Evolutionary conservation across 768 basidiomycete genomes (phyloP).

Genomic region (Fistulinella prunicolor): DNA sequence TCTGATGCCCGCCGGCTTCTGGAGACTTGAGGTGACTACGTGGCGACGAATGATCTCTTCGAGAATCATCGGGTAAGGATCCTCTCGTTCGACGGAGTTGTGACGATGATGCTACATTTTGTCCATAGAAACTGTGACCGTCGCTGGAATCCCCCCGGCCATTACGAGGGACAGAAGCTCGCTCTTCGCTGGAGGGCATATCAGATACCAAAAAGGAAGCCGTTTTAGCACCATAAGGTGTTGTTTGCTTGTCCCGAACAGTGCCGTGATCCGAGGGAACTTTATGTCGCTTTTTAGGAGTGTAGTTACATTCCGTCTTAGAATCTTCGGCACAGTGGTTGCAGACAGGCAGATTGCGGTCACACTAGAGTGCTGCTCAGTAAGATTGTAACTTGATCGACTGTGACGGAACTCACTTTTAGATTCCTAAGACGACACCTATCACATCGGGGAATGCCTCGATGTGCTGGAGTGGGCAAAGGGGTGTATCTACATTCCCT

Average conservation of each 20-base stretch:
- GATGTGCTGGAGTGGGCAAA: slow-evolving; percentile 69
- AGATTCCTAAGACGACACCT: slow-evolving; percentile 64
- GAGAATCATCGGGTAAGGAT: slow-evolving; percentile 23
- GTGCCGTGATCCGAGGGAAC: slow-evolving; percentile 43
- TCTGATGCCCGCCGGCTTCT: slow-evolving; percentile 21
- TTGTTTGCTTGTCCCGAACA: slow-evolving; percentile 35
- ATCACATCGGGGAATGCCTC: slow-evolving; percentile 73
- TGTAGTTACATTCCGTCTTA: slow-evolving; percentile 64
- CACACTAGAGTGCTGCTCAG: slow-evolving; percentile 46
- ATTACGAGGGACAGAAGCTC: slow-evolving; percentile 9
- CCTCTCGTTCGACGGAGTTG: slow-evolving; percentile 22
- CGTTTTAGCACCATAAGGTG: slow-evolving; percentile 44
- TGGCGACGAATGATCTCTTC: slow-evolving; percentile 16
- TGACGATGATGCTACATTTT: slow-evolving; percentile 42
- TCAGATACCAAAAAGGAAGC: slow-evolving; percentile 49
- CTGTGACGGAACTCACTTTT: slow-evolving; percentile 43
- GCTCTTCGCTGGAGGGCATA: slow-evolving; percentile 33
- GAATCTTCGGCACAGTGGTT: slow-evolving; percentile 57
- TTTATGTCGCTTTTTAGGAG: slow-evolving; percentile 66
- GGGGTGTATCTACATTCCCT: slow-evolving; percentile 71
- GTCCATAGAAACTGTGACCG: slow-evolving; percentile 45
- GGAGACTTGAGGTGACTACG: slow-evolving; percentile 20
- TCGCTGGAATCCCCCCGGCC: slow-evolving; percentile 27
- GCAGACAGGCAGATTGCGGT: slow-evolving; percentile 68
- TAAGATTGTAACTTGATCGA: neutral